Conservation (phyloP, 179 eudicot genomes). For the Camellia oleifera region DNA sequence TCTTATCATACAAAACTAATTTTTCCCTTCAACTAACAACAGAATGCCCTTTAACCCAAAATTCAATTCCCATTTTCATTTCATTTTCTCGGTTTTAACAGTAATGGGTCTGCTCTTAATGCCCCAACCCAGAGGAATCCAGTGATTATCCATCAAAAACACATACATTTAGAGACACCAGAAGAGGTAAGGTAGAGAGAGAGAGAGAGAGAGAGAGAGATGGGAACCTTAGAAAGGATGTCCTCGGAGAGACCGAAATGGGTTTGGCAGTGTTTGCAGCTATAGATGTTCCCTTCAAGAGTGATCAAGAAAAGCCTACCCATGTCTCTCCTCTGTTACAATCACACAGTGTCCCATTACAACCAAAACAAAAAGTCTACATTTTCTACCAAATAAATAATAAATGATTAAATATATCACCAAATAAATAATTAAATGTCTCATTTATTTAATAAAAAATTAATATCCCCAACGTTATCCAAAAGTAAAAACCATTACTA, state of each 20-base stretch:
- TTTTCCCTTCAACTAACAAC: not conserved
- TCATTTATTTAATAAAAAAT: too few relatives aligned
- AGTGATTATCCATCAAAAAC: not conserved
- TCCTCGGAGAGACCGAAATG: conserved; percentile 52
- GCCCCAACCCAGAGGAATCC: not conserved
- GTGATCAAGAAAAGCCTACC: conserved; percentile 58
- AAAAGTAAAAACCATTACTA: too few relatives aligned
- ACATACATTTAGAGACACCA: not conserved
- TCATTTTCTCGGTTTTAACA: not conserved
- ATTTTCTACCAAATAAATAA: too few relatives aligned
- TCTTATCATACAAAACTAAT: not conserved
- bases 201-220: not conserved
- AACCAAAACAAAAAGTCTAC: not conserved
- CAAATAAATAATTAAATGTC: too few relatives aligned
- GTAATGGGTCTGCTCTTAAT: not conserved
- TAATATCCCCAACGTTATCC: too few relatives aligned
- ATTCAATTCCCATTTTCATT: not conserved
- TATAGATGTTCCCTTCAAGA: conserved; percentile 56
- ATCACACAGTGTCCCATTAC: not conserved
- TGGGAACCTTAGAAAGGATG: conserved; percentile 54
- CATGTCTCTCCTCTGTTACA: conserved; percentile 27
- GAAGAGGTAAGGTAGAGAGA: too few relatives aligned
- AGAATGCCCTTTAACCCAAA: not conserved
- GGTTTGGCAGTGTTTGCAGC: conserved; percentile 63
- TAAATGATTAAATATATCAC: too few relatives aligned